phyloP scores from a whole-genome alignment of 768 basidiomycete genomes.

The Pluteus cervinus region DNA sequence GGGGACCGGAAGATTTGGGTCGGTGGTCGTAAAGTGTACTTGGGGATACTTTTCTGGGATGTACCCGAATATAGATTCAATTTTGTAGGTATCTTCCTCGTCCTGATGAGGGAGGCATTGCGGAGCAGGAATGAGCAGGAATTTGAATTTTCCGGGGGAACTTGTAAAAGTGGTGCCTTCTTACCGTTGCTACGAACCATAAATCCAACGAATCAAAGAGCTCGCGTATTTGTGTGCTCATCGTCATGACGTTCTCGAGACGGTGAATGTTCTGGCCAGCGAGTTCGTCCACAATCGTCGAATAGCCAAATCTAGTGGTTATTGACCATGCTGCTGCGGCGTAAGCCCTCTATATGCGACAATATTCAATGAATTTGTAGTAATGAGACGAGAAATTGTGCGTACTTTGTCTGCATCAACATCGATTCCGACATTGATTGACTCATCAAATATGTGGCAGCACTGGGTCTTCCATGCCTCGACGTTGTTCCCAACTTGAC shows the following conservation, averaged over 20 bases:
- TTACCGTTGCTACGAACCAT: conserved; percentile 14
- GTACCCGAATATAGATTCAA: conserved; percentile 3
- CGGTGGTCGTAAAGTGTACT: conserved; percentile 23
- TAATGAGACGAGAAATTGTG: conserved; percentile 3
- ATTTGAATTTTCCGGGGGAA: neutral
- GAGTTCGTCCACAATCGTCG: conserved; percentile 17
- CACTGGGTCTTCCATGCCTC: neutral
- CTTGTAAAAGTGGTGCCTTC: neutral
- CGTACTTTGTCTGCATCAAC: conserved; percentile 1
- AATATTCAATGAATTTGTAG: conserved; percentile 2
- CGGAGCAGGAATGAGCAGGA: neutral
- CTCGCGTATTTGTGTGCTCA: conserved; percentile 4
- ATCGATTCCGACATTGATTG: conserved; percentile 3
- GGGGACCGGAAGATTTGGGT: conserved; percentile 23
- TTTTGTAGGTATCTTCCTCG: conserved; percentile 5
- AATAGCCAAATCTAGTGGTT: neutral
- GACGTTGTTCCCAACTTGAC: neutral
- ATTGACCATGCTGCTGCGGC: conserved; percentile 2
- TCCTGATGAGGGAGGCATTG: conserved; percentile 6
- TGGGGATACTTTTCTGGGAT: conserved; percentile 13
- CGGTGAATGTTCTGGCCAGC: conserved; percentile 20
- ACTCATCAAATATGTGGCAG: conserved; percentile 4
- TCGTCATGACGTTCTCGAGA: conserved; percentile 17
- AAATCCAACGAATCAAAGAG: conserved; percentile 11
- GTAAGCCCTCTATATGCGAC: conserved; percentile 1